Evolutionary conservation across 208 protist genomes (phyloP).

Genomic region (Wallacemonas sp.): DNA sequence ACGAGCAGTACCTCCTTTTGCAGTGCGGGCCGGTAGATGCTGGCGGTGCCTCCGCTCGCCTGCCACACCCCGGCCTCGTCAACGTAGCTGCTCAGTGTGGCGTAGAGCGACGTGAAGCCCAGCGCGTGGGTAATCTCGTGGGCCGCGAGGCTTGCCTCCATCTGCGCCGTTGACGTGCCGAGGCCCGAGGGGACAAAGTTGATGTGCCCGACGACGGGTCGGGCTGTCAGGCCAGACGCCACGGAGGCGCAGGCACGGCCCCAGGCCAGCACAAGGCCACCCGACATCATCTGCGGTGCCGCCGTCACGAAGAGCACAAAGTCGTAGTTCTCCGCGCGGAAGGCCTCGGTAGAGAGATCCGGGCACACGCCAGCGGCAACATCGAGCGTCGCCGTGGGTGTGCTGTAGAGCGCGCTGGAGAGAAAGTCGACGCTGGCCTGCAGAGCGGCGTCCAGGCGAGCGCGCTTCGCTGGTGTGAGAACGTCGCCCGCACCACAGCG

Average conservation of each 20-base stretch:
- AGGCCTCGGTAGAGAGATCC: constrained; percentile 4
- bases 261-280: constrained; percentile 33
- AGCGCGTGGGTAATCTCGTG: constrained; percentile 72
- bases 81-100: constrained; percentile 20
- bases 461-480: constrained; percentile 33
- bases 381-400: constrained; percentile 19
- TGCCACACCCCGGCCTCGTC: constrained; percentile 17
- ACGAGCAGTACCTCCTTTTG: constrained; percentile 37
- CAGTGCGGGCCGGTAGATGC: constrained; percentile 27
- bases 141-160: constrained; percentile 27
- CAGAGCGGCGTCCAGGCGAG: constrained; percentile 18
- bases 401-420: constrained; percentile 28
- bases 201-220: constrained; percentile 56
- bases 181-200: constrained; percentile 58
- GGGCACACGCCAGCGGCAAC: constrained; percentile 24
- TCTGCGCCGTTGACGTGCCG: background rate
- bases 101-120: constrained; percentile 39
- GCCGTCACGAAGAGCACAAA: constrained; percentile 54
- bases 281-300: constrained; percentile 17
- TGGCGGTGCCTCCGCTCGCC: constrained; percentile 19
- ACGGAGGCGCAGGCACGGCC: constrained; percentile 25
- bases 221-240: constrained; percentile 8
- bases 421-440: constrained; percentile 27
- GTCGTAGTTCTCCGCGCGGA: constrained; percentile 30
- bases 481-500: constrained; percentile 37